These are phyloP conservation scores for Jacaranda copaia DNA, from an alignment of 257 asterid genomes.

Conservation along the genomic window DNA sequence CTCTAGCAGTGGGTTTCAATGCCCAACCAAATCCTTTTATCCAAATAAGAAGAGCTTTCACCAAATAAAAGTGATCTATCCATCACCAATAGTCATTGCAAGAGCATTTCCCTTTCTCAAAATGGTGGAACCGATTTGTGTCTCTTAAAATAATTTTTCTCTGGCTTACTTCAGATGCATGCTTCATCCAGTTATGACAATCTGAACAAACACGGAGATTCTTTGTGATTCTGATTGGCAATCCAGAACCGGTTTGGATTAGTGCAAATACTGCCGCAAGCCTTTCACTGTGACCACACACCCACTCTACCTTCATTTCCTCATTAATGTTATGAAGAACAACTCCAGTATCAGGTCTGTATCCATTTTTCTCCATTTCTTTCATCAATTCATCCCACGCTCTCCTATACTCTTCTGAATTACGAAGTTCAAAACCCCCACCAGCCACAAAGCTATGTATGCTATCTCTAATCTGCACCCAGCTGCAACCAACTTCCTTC, in stretches of 20 bases:
- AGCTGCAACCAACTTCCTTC: slow-evolving; percentile 58
- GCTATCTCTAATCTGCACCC: slow-evolving; percentile 49
- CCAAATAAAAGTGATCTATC: neutral
- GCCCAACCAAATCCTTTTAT: too few species aligned
- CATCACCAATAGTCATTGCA: slow-evolving; percentile 46
- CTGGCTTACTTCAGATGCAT: slow-evolving; percentile 31
- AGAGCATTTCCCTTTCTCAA: slow-evolving; percentile 42
- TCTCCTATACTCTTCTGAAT: slow-evolving; percentile 49
- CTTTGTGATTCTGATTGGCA: slow-evolving; percentile 60
- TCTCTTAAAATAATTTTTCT: slow-evolving; percentile 40
- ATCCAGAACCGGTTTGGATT: slow-evolving; percentile 44
- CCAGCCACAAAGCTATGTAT: slow-evolving; percentile 53
- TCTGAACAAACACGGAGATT: slow-evolving; percentile 61
- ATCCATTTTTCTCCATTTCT: slow-evolving; percentile 50
- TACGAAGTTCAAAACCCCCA: slow-evolving; percentile 51
- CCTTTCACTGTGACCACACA: slow-evolving; percentile 62
- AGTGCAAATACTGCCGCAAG: slow-evolving; percentile 54
- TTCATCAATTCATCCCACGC: slow-evolving; percentile 42
- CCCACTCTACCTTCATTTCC: slow-evolving; percentile 52
- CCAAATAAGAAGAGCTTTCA: too few species aligned
- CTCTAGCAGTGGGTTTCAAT: too few species aligned
- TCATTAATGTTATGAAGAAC: slow-evolving; percentile 55
- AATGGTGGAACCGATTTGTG: slow-evolving; percentile 45
- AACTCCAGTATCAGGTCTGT: slow-evolving; percentile 48
- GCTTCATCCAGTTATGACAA: slow-evolving; percentile 48